phyloP scores from a whole-genome alignment of 164 flowering plant species.

The Berberis vulgaris region DNA sequence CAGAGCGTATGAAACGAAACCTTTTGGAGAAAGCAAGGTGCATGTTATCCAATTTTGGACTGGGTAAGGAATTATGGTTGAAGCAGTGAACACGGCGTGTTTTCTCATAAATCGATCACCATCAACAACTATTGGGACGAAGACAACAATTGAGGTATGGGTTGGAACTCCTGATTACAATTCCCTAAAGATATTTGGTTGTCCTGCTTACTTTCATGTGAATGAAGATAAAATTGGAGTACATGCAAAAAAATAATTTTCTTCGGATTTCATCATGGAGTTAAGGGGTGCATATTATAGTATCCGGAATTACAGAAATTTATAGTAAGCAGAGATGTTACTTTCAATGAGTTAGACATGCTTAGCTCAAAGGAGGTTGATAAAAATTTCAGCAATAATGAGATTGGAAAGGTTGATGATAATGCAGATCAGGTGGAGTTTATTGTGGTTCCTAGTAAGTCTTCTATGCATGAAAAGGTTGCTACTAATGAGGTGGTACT shows the following conservation, averaged over 20 bases:
- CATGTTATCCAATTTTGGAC: neutral
- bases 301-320: slow-evolving; percentile 2
- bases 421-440: neutral
- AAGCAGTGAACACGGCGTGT: no score
- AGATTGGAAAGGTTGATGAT: neutral
- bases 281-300: slow-evolving; percentile 1
- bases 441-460: no score
- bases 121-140: no score
- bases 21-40: neutral
- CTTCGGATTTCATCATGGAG: neutral
- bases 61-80: neutral
- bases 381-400: neutral
- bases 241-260: neutral
- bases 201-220: slow-evolving; percentile 8
- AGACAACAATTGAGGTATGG: slow-evolving; percentile 6
- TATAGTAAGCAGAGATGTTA: slow-evolving; percentile 1
- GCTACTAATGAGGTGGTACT: no score
- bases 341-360: neutral
- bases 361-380: neutral
- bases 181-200: slow-evolving; percentile 3
- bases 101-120: no score
- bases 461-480: no score
- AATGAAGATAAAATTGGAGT: neutral
- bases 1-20: no score
- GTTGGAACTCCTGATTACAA: slow-evolving; percentile 1